Evolutionary conservation across 2,329 filamentous ascomycete genomes (phyloP).

Genomic region (Ambrosiella xylebori): DNA sequence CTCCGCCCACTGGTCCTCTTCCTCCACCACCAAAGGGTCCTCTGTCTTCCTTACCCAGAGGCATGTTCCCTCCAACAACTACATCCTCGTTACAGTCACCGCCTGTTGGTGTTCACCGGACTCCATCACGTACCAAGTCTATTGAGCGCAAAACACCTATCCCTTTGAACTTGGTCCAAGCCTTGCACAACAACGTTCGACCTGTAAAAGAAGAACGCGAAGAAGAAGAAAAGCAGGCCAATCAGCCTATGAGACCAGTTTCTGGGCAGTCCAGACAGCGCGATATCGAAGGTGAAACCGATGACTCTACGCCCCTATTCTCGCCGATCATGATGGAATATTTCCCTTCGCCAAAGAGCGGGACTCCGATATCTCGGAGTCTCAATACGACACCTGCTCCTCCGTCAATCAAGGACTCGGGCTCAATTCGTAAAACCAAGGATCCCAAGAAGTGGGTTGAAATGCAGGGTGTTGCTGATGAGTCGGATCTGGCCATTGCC

Average conservation of each 20-base stretch:
- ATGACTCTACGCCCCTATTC: not conserved
- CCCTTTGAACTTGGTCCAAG: not conserved
- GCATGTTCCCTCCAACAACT: not conserved
- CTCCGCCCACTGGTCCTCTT: conserved; percentile 1
- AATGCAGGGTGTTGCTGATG: conserved; percentile 6
- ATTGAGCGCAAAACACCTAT: conserved; percentile 1
- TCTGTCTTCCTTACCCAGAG: not conserved
- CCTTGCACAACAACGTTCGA: conserved; percentile 1
- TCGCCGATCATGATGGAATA: not conserved
- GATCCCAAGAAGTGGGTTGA: conserved; percentile 7
- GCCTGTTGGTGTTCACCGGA: not conserved
- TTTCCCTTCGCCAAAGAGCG: conserved; percentile 2
- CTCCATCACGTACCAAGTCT: not conserved
- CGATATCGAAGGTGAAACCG: not conserved
- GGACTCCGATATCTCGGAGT: not conserved
- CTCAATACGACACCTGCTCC: not conserved
- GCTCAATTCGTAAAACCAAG: not conserved
- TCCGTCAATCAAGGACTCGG: not conserved
- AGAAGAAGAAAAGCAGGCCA: not conserved
- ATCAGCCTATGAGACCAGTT: not conserved
- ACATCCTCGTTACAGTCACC: not conserved
- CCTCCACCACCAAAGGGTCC: not conserved
- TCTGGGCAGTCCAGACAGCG: not conserved
- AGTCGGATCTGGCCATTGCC: not conserved
- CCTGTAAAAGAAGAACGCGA: not conserved